Evolutionary conservation across 2,329 filamentous ascomycete species (phyloP).

Genomic region (Ophiostoma ips): DNA sequence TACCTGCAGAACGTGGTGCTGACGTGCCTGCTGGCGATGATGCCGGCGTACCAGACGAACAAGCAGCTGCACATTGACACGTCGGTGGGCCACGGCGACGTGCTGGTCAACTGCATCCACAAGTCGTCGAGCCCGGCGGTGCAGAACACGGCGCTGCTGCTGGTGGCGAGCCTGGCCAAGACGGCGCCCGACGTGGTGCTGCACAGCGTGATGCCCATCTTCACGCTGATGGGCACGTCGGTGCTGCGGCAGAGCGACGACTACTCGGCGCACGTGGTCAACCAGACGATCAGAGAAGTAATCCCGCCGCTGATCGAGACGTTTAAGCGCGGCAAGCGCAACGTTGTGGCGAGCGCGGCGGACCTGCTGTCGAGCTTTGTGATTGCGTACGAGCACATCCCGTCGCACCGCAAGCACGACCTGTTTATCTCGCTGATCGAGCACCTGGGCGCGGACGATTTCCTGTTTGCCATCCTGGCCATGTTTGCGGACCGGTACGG

Average conservation of each 20-base stretch:
- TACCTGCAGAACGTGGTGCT: slow-evolving; percentile 82
- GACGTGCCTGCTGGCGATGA: slow-evolving; percentile 67
- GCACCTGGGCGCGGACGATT: slow-evolving; percentile 74
- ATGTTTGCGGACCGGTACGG: slow-evolving; percentile 88
- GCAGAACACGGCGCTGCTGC: slow-evolving; percentile 76
- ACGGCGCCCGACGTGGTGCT: slow-evolving; percentile 83
- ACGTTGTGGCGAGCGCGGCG: slow-evolving; percentile 65
- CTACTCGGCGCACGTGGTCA: slow-evolving; percentile 91
- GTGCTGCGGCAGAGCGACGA: slow-evolving; percentile 88
- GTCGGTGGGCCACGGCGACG: slow-evolving; percentile 69
- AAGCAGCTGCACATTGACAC: slow-evolving; percentile 54
- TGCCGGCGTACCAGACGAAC: slow-evolving; percentile 57
- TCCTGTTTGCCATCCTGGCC: slow-evolving; percentile 72
- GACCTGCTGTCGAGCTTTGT: slow-evolving; percentile 93
- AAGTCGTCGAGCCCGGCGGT: slow-evolving; percentile 85
- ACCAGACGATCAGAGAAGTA: slow-evolving; percentile 86
- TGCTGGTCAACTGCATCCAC: slow-evolving; percentile 88
- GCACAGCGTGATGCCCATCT: slow-evolving; percentile 97
- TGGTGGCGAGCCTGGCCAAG: slow-evolving; percentile 75
- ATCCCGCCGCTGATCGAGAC: slow-evolving; percentile 83
- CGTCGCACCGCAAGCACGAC: slow-evolving; percentile 65
- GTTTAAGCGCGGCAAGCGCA: slow-evolving; percentile 65
- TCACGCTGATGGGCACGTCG: slow-evolving; percentile 93
- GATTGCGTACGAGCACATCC: slow-evolving; percentile 91
- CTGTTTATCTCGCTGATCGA: slow-evolving; percentile 76